These are phyloP conservation scores for Microbotryum lychnidis-dioicae DNA, from an alignment of 1,284 basidiomycete species.

Conservation along the genomic window DNA sequence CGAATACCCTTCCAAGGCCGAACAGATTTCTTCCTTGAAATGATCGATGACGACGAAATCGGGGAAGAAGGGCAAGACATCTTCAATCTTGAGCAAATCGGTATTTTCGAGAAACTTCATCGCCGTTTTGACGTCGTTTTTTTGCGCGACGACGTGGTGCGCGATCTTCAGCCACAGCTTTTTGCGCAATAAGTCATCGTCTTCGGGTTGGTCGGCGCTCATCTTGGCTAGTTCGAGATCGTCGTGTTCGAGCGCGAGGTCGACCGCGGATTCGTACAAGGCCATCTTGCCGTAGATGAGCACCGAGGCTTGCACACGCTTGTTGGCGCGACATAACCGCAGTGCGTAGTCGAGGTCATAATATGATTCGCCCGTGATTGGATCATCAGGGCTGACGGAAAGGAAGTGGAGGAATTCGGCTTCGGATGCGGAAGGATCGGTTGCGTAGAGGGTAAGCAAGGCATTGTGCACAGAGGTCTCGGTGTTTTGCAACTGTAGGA, in stretches of 20 bases:
- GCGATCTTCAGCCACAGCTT: conserved; percentile 98
- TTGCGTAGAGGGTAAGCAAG: conserved; percentile 75
- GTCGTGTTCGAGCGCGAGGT: conserved; percentile 85
- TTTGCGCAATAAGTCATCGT: conserved; percentile 68
- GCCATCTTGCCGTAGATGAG: conserved; percentile 98
- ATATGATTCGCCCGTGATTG: conserved; percentile 75
- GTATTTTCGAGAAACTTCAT: conserved; percentile 94
- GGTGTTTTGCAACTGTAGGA: conserved; percentile 69
- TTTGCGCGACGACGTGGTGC: conserved; percentile 90
- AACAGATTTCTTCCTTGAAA: conserved; percentile 98
- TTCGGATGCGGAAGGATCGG: conserved; percentile 55
- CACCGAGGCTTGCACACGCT: conserved; percentile 81
- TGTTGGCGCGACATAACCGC: conserved; percentile 70
- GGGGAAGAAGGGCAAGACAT: conserved; percentile 98
- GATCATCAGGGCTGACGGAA: conserved; percentile 69
- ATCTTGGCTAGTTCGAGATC: conserved; percentile 87
- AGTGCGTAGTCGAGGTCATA: conserved; percentile 96
- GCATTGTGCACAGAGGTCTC: conserved; percentile 89
- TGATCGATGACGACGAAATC: conserved; percentile 99
- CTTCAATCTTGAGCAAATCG: conserved; percentile 91
- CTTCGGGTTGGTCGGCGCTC: conserved; percentile 87
- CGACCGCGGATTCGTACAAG: conserved; percentile 89
- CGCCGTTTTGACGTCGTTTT: conserved; percentile 96
- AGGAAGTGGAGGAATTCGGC: conserved; percentile 77
- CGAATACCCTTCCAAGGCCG: conserved; percentile 88